Percentiles rank a stretch among this genome's conserved stretches.
These are phyloP conservation scores for Delitschia confertaspora DNA, from an alignment of 495 filamentous ascomycete species.

Conservation along the genomic window DNA sequence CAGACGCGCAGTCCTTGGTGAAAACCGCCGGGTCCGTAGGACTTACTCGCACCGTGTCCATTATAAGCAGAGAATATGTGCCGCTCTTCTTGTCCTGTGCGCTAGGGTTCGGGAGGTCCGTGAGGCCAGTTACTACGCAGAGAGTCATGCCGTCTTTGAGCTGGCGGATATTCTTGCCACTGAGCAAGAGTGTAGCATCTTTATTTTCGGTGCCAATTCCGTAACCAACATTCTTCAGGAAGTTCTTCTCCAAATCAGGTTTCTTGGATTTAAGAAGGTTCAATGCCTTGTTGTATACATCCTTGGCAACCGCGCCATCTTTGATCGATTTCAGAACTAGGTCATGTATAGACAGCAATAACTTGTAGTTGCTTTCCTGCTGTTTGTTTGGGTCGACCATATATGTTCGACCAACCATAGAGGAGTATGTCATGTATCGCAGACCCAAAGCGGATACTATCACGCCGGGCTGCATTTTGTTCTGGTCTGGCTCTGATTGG, in stretches of 20 bases:
- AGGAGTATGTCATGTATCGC: slow-evolving; percentile 89
- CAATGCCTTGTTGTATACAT: slow-evolving; percentile 84
- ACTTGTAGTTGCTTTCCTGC: slow-evolving; percentile 87
- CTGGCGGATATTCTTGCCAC: slow-evolving; percentile 68
- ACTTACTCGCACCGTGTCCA: slow-evolving; percentile 85
- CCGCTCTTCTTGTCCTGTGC: slow-evolving; percentile 80
- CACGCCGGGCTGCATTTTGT: slow-evolving; percentile 82
- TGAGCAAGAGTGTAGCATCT: slow-evolving; percentile 72
- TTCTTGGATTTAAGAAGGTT: slow-evolving; percentile 71
- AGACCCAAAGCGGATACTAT: slow-evolving; percentile 87
- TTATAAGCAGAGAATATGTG: slow-evolving; percentile 78
- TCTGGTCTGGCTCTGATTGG: slow-evolving; percentile 62
- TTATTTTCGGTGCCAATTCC: slow-evolving; percentile 89
- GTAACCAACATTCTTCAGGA: slow-evolving; percentile 78
- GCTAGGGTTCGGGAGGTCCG: slow-evolving; percentile 71
- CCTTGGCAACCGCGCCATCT: slow-evolving; percentile 78
- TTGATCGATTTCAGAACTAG: slow-evolving; percentile 78
- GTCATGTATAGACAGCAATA: slow-evolving; percentile 80
- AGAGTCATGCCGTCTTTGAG: slow-evolving; percentile 97
- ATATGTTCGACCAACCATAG: slow-evolving; percentile 82
- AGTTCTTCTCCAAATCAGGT: slow-evolving; percentile 88
- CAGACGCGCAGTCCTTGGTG: slow-evolving; percentile 82
- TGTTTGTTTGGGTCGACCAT: slow-evolving; percentile 88
- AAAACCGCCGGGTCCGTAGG: slow-evolving; percentile 72
- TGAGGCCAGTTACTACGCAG: slow-evolving; percentile 76